Percentiles rank a stretch among this genome's conserved stretches.
Evolutionary conservation across 805 yeast genomes (phyloP).

Genomic region (Myxozyma vanderwaltii): DNA sequence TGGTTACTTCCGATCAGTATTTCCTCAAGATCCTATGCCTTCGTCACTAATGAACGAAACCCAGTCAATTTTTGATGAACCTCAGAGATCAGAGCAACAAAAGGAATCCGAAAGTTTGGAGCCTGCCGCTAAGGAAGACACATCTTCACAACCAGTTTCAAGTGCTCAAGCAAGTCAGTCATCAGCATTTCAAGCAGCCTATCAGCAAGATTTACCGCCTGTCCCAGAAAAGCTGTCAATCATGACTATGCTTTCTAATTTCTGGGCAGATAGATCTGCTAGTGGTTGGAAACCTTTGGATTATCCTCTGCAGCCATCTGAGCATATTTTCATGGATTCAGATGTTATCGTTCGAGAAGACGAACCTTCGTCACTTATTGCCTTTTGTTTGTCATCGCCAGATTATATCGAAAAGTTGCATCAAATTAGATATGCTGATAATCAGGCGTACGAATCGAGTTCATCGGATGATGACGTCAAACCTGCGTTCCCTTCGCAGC

Average conservation of each 20-base stretch:
- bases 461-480: constrained; percentile 25
- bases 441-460: constrained; percentile 12
- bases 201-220: constrained; percentile 28
- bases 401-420: constrained; percentile 74
- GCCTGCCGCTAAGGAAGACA: not conserved
- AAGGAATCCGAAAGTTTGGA: not conserved
- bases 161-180: constrained; percentile 1
- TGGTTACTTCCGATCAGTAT: constrained; percentile 8
- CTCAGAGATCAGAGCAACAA: not conserved
- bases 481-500: constrained; percentile 12
- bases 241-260: constrained; percentile 79
- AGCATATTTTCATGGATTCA: constrained; percentile 91
- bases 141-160: not conserved
- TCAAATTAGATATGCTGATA: constrained; percentile 41
- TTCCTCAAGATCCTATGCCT: not conserved
- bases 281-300: constrained; percentile 90
- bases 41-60: not conserved
- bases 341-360: constrained; percentile 93
- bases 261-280: constrained; percentile 98
- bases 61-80: not conserved
- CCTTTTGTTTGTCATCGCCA: constrained; percentile 83
- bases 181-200: constrained; percentile 1
- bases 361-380: constrained; percentile 92
- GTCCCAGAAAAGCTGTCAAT: constrained; percentile 67
- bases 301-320: constrained; percentile 77